phyloP scores from a whole-genome alignment of 371 early-diverging fungal species.

The Funneliformis caledonium region DNA sequence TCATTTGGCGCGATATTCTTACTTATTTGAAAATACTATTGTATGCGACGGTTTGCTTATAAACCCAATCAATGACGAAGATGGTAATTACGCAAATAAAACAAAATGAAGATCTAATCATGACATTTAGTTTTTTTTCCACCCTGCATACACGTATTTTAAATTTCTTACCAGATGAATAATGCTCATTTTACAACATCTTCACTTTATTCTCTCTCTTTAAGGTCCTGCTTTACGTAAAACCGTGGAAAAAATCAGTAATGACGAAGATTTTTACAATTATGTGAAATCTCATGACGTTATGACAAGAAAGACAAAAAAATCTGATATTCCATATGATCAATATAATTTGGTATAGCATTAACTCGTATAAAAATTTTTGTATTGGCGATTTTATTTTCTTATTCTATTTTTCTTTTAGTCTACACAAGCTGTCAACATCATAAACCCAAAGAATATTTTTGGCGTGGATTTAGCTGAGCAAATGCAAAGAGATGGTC shows the following conservation, averaged over 20 bases:
- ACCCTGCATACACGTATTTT: neutral
- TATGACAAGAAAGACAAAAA: slow-evolving; percentile 42
- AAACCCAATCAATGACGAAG: slow-evolving; percentile 52
- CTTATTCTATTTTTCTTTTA: slow-evolving; percentile 38
- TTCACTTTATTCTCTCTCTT: neutral
- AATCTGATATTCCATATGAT: slow-evolving; percentile 59
- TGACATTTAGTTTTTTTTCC: neutral
- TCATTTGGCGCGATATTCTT: slow-evolving; percentile 73
- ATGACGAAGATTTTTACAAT: slow-evolving; percentile 52
- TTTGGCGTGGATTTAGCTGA: slow-evolving; percentile 69
- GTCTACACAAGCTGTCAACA: slow-evolving; percentile 61
- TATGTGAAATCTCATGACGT: slow-evolving; percentile 50
- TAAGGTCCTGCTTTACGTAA: slow-evolving; percentile 49
- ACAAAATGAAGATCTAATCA: neutral
- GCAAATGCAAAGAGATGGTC: slow-evolving; percentile 68
- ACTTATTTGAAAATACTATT: slow-evolving; percentile 54
- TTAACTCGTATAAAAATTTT: neutral
- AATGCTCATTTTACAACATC: too few species aligned
- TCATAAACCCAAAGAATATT: slow-evolving; percentile 65
- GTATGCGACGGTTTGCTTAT: slow-evolving; percentile 58
- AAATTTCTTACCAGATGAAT: neutral
- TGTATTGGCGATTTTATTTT: slow-evolving; percentile 2
- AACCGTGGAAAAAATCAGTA: slow-evolving; percentile 64
- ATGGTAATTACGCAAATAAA: slow-evolving; percentile 41
- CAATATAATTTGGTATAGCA: slow-evolving; percentile 60